A percentile compares a stretch with the other conserved stretches of the same genome.
These are phyloP conservation scores for Clarireedia homoeocarpa DNA, from an alignment of 2,329 filamentous ascomycete genomes.

Conservation along the genomic window DNA sequence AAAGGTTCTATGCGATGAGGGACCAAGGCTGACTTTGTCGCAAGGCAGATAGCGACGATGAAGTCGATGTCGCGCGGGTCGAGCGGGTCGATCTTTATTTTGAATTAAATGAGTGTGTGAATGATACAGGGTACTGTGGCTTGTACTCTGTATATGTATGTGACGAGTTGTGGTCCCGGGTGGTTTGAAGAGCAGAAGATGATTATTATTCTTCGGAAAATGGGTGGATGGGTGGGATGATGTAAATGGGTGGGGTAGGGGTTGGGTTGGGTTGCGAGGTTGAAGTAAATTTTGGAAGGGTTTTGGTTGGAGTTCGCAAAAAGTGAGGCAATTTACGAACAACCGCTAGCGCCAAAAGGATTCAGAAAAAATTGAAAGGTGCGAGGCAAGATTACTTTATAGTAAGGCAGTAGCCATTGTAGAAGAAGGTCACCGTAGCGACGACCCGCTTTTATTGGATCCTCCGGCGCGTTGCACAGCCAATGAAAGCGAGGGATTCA, in stretches of 20 bases:
- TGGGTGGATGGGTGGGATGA: neutral
- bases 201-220: neutral
- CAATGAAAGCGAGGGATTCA: neutral
- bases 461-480: neutral
- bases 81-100: neutral
- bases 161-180: too few relatives aligned
- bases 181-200: neutral
- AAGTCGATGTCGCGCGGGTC: neutral
- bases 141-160: neutral
- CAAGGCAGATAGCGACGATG: neutral
- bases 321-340: slow-evolving; percentile 3
- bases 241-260: neutral
- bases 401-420: neutral
- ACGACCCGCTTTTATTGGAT: slow-evolving; percentile 3
- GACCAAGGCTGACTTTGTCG: neutral
- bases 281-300: neutral
- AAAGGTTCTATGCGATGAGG: neutral
- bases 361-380: neutral
- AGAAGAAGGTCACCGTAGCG: neutral
- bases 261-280: neutral
- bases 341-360: neutral
- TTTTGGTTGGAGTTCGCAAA: slow-evolving; percentile 6
- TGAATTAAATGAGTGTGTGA: slow-evolving; percentile 9
- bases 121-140: neutral
- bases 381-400: slow-evolving; percentile 1